These are phyloP conservation scores for Limnomonas spitsbergensis DNA, from an alignment of 139 green algal genomes.

Conservation along the genomic window DNA sequence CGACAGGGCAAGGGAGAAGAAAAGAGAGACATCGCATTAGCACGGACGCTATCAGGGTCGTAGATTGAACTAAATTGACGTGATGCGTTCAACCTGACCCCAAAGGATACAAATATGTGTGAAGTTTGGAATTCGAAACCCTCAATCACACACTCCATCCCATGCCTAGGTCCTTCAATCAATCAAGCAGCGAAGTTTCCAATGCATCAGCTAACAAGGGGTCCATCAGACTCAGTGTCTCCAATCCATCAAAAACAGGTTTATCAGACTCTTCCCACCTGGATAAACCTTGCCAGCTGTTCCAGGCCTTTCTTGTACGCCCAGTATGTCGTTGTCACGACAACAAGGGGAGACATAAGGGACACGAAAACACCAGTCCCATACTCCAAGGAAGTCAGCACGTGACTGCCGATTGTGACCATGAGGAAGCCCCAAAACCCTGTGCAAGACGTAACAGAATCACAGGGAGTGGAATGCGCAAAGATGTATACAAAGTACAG, in stretches of 20 bases:
- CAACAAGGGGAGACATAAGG: background rate
- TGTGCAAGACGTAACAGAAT: too few relatives aligned
- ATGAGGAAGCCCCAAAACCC: background rate
- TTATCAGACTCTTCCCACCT: background rate
- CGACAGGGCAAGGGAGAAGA: background rate
- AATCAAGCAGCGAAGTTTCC: too few relatives aligned
- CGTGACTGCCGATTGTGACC: background rate
- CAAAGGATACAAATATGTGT: background rate
- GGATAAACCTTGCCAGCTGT: constrained; percentile 1
- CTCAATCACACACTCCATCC: too few relatives aligned
- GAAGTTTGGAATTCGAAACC: too few relatives aligned
- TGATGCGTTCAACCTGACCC: background rate
- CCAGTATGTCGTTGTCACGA: background rate
- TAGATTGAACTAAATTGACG: background rate
- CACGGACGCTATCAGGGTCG: background rate
- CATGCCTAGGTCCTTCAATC: too few relatives aligned
- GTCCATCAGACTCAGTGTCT: background rate
- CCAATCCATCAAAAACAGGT: background rate
- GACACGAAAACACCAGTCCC: constrained; percentile 1
- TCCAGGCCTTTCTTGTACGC: constrained; percentile 11
- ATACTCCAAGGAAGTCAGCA: background rate
- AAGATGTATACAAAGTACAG: too few relatives aligned
- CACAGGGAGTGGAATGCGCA: too few relatives aligned
- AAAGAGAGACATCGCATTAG: too few relatives aligned
- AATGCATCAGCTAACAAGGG: background rate